Conservation (phyloP, 2,329 filamentous ascomycete genomes). For the Biscogniauxia marginata region DNA sequence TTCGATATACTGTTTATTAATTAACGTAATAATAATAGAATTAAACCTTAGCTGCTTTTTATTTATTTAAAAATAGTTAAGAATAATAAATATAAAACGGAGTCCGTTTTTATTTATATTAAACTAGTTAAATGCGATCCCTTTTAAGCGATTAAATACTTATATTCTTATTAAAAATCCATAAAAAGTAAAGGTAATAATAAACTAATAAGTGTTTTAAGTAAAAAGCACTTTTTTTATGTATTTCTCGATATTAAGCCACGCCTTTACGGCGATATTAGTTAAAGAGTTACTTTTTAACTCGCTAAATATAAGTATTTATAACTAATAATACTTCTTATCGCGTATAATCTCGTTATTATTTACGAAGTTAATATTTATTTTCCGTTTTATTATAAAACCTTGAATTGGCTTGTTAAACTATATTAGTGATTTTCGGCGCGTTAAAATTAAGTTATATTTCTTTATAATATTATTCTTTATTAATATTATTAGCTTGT, state of each 20-base stretch:
- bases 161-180: slow-evolving; percentile 44
- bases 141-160: slow-evolving; percentile 46
- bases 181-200: slow-evolving; percentile 48
- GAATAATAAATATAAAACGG: slow-evolving; percentile 38
- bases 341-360: slow-evolving; percentile 17
- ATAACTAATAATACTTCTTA: slow-evolving; percentile 30
- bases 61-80: slow-evolving; percentile 43
- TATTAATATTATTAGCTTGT: slow-evolving; percentile 30
- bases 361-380: slow-evolving; percentile 34
- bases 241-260: slow-evolving; percentile 44
- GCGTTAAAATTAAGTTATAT: slow-evolving; percentile 17
- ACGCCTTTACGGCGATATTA: slow-evolving; percentile 36
- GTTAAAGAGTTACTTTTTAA: slow-evolving; percentile 41
- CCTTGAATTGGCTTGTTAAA: slow-evolving; percentile 27
- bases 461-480: slow-evolving; percentile 21
- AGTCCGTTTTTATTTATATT: slow-evolving; percentile 44
- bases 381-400: slow-evolving; percentile 32
- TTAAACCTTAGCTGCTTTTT: slow-evolving; percentile 43
- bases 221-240: slow-evolving; percentile 41
- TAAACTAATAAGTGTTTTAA: slow-evolving; percentile 42
- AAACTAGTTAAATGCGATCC: slow-evolving; percentile 44
- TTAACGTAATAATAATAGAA: slow-evolving; percentile 37
- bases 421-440: slow-evolving; percentile 16
- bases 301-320: slow-evolving; percentile 41
- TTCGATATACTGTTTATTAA: slow-evolving; percentile 37